Conservation (phyloP, 352 stramenopile genomes). For the Pythium aristosporum region DNA sequence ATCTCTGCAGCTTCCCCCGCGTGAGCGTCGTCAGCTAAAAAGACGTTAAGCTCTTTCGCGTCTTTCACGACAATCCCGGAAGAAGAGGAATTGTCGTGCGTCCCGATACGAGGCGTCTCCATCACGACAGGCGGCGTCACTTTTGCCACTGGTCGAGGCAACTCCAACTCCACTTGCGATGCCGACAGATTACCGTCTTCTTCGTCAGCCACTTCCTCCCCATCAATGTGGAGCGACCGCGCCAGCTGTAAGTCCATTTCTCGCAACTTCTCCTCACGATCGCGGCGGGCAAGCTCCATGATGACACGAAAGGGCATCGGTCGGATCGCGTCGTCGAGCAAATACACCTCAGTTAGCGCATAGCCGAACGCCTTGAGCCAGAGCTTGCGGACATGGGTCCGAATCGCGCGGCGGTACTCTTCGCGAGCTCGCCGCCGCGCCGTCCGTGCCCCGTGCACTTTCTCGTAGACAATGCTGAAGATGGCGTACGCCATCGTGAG, state of each 20-base stretch:
- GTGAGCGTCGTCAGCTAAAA: background rate
- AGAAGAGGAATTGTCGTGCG: background rate
- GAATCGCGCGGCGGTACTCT: constrained; percentile 48
- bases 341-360: constrained; percentile 56
- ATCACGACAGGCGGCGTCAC: background rate
- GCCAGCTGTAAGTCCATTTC: constrained; percentile 43
- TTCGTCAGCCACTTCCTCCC: background rate
- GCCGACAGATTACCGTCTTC: constrained; percentile 5
- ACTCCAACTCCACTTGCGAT: constrained; percentile 17
- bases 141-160: constrained; percentile 10
- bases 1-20: background rate
- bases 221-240: constrained; percentile 30
- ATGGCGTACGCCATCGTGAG: constrained; percentile 49
- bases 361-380: constrained; percentile 60
- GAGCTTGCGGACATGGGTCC: constrained; percentile 44
- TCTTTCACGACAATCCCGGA: background rate
- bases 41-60: background rate
- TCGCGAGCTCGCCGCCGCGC: constrained; percentile 35
- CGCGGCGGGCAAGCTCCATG: constrained; percentile 54
- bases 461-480: constrained; percentile 62
- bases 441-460: constrained; percentile 33
- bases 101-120: background rate
- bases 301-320: constrained; percentile 61
- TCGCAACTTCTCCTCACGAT: constrained; percentile 32
- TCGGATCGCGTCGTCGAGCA: constrained; percentile 40